These are phyloP conservation scores for Parmales sp. DNA, from an alignment of 108 stramenopile species.

Conservation along the genomic window DNA sequence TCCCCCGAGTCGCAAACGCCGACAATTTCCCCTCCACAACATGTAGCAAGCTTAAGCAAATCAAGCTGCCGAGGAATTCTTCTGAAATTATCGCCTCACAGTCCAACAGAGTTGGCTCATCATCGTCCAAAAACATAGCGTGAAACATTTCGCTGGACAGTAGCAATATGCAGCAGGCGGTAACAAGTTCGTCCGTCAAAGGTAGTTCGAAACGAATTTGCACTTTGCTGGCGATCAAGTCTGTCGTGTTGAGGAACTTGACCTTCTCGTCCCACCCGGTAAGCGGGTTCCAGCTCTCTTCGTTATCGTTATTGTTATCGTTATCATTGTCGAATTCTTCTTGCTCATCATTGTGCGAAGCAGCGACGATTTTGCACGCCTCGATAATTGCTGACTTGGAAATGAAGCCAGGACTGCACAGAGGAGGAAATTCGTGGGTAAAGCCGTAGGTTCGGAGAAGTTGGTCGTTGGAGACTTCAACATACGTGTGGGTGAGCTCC, in stretches of 20 bases:
- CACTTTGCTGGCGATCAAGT: not conserved
- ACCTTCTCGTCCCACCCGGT: not conserved
- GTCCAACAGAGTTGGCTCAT: not conserved
- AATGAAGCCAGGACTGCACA: not conserved
- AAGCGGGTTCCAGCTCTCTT: not conserved
- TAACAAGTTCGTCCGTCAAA: not conserved
- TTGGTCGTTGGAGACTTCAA: not conserved
- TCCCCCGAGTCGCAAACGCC: no score
- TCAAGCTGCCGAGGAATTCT: no score
- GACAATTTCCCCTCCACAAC: no score
- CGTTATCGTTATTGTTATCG: not conserved
- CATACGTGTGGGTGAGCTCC: not conserved
- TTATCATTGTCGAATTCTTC: not conserved
- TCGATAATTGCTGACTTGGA: not conserved
- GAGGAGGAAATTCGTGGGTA: not conserved
- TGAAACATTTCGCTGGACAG: not conserved
- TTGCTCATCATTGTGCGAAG: not conserved
- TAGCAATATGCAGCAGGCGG: not conserved
- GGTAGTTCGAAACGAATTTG: not conserved
- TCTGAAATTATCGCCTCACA: no score
- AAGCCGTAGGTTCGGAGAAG: not conserved
- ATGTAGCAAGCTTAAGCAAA: no score
- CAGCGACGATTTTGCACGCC: not conserved
- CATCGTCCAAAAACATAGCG: not conserved
- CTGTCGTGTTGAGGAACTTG: not conserved